Evolutionary conservation across 345 rosid species (phyloP), one percentile per base, ranked within the genome.

Genomic region (Hibiscus tridactylites): DNA sequence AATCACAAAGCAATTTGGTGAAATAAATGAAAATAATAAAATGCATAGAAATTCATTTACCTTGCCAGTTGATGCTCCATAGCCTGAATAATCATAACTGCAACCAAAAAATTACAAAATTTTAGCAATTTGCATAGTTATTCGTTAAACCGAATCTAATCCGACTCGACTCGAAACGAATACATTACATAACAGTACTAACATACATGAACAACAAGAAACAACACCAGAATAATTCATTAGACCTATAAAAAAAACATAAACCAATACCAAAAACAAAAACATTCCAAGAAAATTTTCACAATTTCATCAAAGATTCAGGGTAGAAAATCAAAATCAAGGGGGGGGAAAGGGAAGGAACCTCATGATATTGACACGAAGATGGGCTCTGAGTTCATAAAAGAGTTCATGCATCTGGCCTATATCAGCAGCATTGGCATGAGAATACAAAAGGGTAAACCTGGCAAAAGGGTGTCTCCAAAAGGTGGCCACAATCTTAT

Each of bases 11-110:
- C 13, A 44, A 44, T 44, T 44, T 44, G 13, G 33, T 44, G 70
- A 65, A 13, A 24, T 6, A 26, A 54, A 46, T 6, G 70, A 67
- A 67, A 28, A 67, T 24, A 16, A 50, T 13, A 29, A 66, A 8
- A 26, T 52, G 19, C 39, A 65, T 12, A 44, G 9, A 28, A 13
- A 49, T 49, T 3, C 61, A 52, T 29, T 77, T 85, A 92, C 99
- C 99, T 95, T 95, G 52, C 99, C 99, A 46, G 97, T 81, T 66
- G 99, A 95, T 72, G 85, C 98, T 79, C 99, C 99, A 77, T 95
- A 95, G 68, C 99, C 99, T 21, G 99, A 92, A 87, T 95, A 95
- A 75, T 95, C 99, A 78, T 95, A 95, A 84, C 99, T 95, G 91
- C 73, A 73, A 71, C 19, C 0, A 69, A 28, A 9, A 57, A 24